Base-by-base conservation (phyloP, 495 filamentous ascomycete species). In the Neurospora sp. region DNA sequence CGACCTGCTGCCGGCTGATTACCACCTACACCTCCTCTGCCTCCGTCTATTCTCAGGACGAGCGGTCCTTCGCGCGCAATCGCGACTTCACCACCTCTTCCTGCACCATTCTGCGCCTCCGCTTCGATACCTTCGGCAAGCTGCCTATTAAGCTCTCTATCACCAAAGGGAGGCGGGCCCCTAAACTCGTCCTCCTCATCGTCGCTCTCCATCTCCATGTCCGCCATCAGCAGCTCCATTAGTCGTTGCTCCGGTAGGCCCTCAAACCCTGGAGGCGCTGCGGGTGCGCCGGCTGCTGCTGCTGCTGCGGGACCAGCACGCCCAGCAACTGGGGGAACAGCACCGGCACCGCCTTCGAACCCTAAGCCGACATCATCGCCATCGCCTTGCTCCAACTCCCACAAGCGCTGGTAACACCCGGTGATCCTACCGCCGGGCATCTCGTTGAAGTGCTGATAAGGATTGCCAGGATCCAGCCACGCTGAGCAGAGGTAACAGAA, bases 401-500 rank as follows among this genome's bases (percentile, higher is more conserved):
- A 97, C 3, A 99, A 85, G 5, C 92, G 89, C 86, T 91, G 91
- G 77, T 89, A 97, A 79, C 96, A 98, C 8, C 77, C 75, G 36
- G 84, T 91, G 0, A 86, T 83, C 45, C 78, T 76, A 3, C 89
- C 88, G 71, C 74, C 72, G 9, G 83, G 79, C n/a, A 75, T 73
- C 54, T 79, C 76, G 77, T 97, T 98, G 84, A 93, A 99, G 79
- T 99, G 96, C 69, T 84, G 80, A 75, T 98, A 99, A 3, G 96
- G 95, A 74, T 98, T 94, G 21, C 80, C 84, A 3, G 90, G 87
- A 24, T 89, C 83, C n/a, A 99, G 86, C 91, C 94, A 99, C 15
- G 89, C 86, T 0, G 91, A 91, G 80, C 96, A 99, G 7, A 99
- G 90, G 78, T 98, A 99, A 82, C 96, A 99, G 78, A 98, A 99